Base-by-base conservation (phyloP, 2,329 filamentous ascomycete genomes). In the Penicillium sp. region DNA sequence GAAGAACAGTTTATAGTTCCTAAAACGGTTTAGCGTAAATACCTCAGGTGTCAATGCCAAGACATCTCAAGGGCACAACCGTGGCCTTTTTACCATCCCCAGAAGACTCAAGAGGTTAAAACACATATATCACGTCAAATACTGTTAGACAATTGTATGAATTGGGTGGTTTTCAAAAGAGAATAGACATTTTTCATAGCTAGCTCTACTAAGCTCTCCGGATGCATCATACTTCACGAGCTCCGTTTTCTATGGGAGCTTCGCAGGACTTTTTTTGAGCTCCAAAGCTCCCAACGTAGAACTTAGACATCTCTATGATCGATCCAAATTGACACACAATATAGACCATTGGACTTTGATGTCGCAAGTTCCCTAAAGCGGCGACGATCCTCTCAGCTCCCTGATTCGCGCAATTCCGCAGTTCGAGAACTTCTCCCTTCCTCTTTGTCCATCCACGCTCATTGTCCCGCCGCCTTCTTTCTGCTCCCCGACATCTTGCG, bases 371-470 rank as follows among this genome's bases (percentile, higher is more conserved):
- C 59, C 62, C 62, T 60, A 58, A 64, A 62, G 54, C 57, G 62
- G 61, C 61, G 62, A 62, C 56, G 57, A 64, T 64, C 62, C 61
- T 61, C 55, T 49, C 48, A 50, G 48, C 55, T 57, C 55, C 62
- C 57, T 59, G 57, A 62, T 61, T 64, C 59, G 58, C 58, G 58
- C 59, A 40, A 56, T 57, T 58, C 59, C 57, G 42, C 42, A 52
- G 26, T 44, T 56, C 57, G 56, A 60, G 60, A 64, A 63, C 56
- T 64, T 64, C 61, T 63, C 61, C 59, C 57, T 61, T 61, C 47
- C 54, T 61, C 60, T 58, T 63, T 63, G 55, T 64, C 47, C 41
- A 43, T 56, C 56, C 53, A 35, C 48, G 36, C 43, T 54, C 47
- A 53, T 62, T 63, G 54, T 56, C 26, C 56, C 51, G 51, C 51